Evolutionary conservation across 2,329 filamentous ascomycete genomes (phyloP), one percentile per base, ranked within the genome.

Genomic region (Aspergillus pseudoviridinutans): DNA sequence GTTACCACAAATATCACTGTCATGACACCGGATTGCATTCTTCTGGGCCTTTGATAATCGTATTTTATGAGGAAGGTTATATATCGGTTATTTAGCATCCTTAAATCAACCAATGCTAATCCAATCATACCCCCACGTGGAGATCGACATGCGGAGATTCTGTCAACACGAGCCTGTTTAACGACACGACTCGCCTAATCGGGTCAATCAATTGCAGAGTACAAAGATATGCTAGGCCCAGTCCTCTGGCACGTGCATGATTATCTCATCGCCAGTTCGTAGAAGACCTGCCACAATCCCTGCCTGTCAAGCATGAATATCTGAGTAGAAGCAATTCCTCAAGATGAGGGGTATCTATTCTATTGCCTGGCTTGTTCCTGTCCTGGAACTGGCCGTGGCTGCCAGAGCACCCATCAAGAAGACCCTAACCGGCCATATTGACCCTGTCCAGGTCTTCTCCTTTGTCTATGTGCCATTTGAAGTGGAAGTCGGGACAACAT

Each of bases 401-500:
- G 32, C 32, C 32, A 6, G 32, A 38, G 32, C 14, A 38, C 32
- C 58, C 20, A 55, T 61, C 53, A 60, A 57, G 57, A 47, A 38
- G 17, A 54, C 54, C 29, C 51, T 67, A 49, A 65, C 52, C 2
- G 52, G 52, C 1, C 53, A 55, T 14, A 55, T 50, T 25, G 51
- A 63, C 25, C 50, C 60, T 6, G 58, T 60, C 27, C 35, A 65
- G 46, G 56, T 66, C 38, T 58, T 64, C 46, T 59, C 59, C 35
- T 67, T 64, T 51, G 61, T 65, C 50, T 67, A 66, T 49, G 64
- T 38, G 57, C 32, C 32, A 17, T 38, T 38, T 7, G 32, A 38
- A 38, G 32, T 38, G 32, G 14, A 38, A 38, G 14, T 38, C 14
- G 32, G 32, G 14, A 38, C 14, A 38, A 38, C 32, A 1, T 38